These are phyloP conservation scores for Aspergillus bridgeri DNA, from an alignment of 495 filamentous ascomycete genomes.

Conservation along the genomic window DNA sequence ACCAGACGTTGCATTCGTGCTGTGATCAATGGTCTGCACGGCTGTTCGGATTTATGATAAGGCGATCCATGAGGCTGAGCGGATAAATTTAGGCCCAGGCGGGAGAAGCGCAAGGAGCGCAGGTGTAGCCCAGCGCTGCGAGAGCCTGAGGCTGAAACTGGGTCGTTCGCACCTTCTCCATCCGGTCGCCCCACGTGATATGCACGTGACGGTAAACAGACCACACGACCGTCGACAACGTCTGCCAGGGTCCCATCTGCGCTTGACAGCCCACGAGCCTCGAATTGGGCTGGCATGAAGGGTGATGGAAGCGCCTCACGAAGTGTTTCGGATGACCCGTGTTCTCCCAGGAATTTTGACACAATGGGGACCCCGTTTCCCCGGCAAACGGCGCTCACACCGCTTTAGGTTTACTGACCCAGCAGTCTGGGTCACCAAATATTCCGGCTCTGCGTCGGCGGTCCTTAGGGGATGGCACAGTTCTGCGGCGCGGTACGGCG, in stretches of 20 bases:
- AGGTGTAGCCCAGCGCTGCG: neutral
- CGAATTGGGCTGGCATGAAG: neutral
- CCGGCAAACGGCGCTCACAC: slow-evolving; percentile 16
- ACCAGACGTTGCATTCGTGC: neutral
- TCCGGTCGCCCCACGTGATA: neutral
- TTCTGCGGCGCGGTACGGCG: slow-evolving; percentile 9
- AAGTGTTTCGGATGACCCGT: neutral
- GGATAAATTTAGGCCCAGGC: neutral
- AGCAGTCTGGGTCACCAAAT: slow-evolving; percentile 23
- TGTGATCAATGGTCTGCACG: neutral
- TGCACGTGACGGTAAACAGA: neutral
- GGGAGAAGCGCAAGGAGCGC: neutral
- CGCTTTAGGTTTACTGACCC: slow-evolving; percentile 26
- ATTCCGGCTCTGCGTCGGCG: slow-evolving; percentile 3
- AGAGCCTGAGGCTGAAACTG: neutral
- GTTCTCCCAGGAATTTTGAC: neutral
- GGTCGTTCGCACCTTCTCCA: neutral
- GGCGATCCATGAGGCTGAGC: neutral
- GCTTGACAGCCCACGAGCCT: neutral
- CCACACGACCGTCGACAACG: neutral
- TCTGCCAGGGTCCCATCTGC: neutral
- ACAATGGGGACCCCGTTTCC: neutral
- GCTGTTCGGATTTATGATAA: neutral
- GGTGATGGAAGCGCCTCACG: neutral
- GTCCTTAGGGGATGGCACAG: slow-evolving; percentile 15